phyloP scores from a whole-genome alignment of 2,329 filamentous ascomycete species.

The Parastagonospora avenae region DNA sequence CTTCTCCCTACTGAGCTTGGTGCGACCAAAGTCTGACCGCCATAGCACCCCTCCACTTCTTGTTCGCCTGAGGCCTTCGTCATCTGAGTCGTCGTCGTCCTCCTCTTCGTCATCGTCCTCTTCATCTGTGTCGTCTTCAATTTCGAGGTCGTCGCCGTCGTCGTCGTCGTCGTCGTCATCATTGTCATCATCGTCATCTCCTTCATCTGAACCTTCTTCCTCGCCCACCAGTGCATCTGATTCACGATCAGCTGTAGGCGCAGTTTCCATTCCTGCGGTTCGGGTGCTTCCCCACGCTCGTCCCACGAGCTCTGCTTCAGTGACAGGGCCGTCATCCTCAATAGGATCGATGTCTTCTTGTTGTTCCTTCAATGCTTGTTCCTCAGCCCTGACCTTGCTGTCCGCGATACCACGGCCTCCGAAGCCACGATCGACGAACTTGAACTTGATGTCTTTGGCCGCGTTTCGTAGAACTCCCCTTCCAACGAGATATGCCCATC shows the following conservation, averaged over 20 bases:
- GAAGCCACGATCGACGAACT: conserved; percentile 64
- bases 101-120: conserved; percentile 41
- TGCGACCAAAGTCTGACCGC: conserved; percentile 56
- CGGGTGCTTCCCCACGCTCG: conserved; percentile 10
- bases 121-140: conserved; percentile 28
- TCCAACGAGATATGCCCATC: conserved; percentile 66
- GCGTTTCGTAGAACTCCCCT: conserved; percentile 64
- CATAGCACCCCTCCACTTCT: conserved; percentile 51
- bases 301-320: conserved; percentile 33
- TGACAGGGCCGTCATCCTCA: conserved; percentile 52
- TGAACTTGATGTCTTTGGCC: conserved; percentile 60
- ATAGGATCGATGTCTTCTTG: conserved; percentile 57
- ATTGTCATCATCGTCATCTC: conserved; percentile 19
- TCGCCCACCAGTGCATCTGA: conserved; percentile 1
- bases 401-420: conserved; percentile 60
- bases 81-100: conserved; percentile 36
- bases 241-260: conserved; percentile 2
- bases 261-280: conserved; percentile 6
- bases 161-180: conserved; percentile 34
- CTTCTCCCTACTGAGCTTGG: conserved; percentile 50
- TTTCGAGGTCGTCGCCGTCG: conserved; percentile 36
- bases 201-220: conserved; percentile 7
- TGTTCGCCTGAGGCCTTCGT: conserved; percentile 42
- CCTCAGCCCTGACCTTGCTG: conserved; percentile 47
- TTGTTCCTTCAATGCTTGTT: conserved; percentile 43